These are phyloP conservation scores for Colletotrichum tofieldiae DNA, from an alignment of 2,329 filamentous ascomycete genomes.

Conservation along the genomic window DNA sequence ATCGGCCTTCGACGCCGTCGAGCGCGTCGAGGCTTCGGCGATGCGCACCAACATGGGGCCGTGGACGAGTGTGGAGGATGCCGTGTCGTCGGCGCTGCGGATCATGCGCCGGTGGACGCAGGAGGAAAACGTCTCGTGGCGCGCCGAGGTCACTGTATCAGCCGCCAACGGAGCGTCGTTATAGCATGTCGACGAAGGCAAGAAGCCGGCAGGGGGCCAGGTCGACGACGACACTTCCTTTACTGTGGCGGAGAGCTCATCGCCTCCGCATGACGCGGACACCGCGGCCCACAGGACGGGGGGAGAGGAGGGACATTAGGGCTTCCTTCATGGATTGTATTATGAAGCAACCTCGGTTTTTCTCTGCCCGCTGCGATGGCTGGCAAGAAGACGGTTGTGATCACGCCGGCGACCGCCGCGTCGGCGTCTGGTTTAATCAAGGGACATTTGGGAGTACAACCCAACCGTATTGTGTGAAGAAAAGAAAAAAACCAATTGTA, in stretches of 20 bases:
- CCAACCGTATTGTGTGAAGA: not conserved
- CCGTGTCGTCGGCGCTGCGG: conserved; percentile 56
- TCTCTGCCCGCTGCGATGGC: conserved; percentile 13
- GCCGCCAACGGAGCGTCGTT: conserved; percentile 34
- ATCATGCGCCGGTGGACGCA: conserved; percentile 62
- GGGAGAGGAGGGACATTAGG: conserved; percentile 20
- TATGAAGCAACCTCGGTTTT: conserved; percentile 13
- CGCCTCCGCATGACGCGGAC: not conserved
- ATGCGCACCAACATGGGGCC: conserved; percentile 53
- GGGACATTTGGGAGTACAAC: not conserved
- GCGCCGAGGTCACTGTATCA: conserved; percentile 52
- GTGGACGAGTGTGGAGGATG: conserved; percentile 63
- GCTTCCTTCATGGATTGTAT: conserved; percentile 36
- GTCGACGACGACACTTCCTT: conserved; percentile 10
- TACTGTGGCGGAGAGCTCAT: conserved; percentile 11
- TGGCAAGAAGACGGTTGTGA: not conserved
- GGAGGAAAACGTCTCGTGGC: conserved; percentile 63
- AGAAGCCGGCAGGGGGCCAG: not conserved
- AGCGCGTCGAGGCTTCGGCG: conserved; percentile 49
- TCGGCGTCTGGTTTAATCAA: not conserved
- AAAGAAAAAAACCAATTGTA: not conserved
- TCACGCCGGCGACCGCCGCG: not conserved
- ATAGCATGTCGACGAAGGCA: conserved; percentile 25
- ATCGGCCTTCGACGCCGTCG: conserved; percentile 51
- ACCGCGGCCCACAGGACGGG: not conserved